These are phyloP conservation scores for Curvularia sp. DNA, from an alignment of 2,329 filamentous ascomycete genomes.

Conservation along the genomic window DNA sequence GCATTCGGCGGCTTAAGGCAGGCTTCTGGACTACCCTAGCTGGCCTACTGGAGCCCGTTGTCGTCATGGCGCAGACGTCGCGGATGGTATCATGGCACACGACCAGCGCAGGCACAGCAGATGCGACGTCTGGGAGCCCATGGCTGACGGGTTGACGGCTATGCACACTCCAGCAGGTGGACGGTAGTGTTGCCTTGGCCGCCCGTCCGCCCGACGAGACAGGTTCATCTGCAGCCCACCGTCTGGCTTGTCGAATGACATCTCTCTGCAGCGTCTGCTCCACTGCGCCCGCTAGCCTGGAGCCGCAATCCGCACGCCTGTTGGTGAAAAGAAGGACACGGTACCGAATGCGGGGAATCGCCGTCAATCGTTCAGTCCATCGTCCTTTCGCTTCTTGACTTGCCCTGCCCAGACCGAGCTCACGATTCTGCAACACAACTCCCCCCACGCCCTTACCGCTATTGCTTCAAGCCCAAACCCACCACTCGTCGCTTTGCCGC, in stretches of 20 bases:
- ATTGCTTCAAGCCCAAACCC: conserved; percentile 25
- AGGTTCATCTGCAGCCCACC: conserved; percentile 24
- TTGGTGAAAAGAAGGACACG: conserved; percentile 41
- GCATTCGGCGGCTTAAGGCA: conserved; percentile 35
- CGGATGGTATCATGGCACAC: conserved; percentile 34
- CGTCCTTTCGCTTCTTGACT: conserved; percentile 43
- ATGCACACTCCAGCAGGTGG: conserved; percentile 9
- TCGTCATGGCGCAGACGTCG: conserved; percentile 32
- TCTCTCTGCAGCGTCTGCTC: conserved; percentile 37
- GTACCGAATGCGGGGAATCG: conserved; percentile 49
- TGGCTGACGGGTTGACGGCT: conserved; percentile 5
- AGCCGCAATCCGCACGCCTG: conserved; percentile 36
- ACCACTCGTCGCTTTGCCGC: conserved; percentile 5
- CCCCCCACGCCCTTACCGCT: conserved; percentile 30
- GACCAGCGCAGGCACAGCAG: conserved; percentile 20
- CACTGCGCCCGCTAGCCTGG: conserved; percentile 33
- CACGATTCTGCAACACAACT: conserved; percentile 39
- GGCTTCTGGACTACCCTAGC: conserved; percentile 19
- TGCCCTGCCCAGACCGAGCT: conserved; percentile 42
- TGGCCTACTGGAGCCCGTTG: conserved; percentile 21
- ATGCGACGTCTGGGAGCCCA: neutral
- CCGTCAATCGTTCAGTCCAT: conserved; percentile 33
- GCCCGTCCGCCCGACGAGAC: conserved; percentile 7
- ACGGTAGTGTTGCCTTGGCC: conserved; percentile 8
- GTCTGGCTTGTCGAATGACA: conserved; percentile 33